Conservation (phyloP, 306 rosid genomes). For the Casuarina glauca region DNA sequence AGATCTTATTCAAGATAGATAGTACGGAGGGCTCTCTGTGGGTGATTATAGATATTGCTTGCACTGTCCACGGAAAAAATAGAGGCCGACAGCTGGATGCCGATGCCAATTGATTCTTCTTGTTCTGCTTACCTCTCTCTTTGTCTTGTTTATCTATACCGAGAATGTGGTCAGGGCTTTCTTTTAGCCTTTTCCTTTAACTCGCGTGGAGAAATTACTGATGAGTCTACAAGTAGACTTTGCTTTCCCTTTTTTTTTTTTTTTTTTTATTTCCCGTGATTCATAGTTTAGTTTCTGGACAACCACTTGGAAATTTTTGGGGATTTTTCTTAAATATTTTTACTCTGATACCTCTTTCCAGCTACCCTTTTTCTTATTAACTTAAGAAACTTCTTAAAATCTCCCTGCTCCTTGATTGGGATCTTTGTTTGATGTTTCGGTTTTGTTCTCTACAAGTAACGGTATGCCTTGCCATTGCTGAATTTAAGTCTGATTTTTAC, state of each 20-base stretch:
- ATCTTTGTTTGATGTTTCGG: not conserved
- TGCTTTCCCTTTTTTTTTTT: no score
- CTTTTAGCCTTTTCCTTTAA: not conserved
- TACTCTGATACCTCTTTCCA: no score
- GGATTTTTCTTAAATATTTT: not conserved
- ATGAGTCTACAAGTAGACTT: not conserved
- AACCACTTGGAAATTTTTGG: not conserved
- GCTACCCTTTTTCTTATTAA: not conserved
- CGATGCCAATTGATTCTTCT: not conserved
- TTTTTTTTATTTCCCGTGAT: not conserved
- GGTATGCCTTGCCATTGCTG: not conserved
- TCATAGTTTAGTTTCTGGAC: not conserved
- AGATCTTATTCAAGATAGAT: not conserved
- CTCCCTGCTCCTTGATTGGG: not conserved
- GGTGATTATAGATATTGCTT: no score
- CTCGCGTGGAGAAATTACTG: not conserved
- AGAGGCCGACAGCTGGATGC: no score
- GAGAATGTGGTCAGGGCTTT: not conserved
- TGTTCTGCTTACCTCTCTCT: not conserved
- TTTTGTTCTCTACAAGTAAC: not conserved
- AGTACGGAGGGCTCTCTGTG: not conserved
- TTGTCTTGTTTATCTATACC: not conserved
- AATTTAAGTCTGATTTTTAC: constrained; percentile 7
- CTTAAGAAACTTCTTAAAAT: not conserved
- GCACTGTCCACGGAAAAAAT: no score